Conservation (phyloP, 768 basidiomycete genomes). For the Tulasnella sp. region DNA sequence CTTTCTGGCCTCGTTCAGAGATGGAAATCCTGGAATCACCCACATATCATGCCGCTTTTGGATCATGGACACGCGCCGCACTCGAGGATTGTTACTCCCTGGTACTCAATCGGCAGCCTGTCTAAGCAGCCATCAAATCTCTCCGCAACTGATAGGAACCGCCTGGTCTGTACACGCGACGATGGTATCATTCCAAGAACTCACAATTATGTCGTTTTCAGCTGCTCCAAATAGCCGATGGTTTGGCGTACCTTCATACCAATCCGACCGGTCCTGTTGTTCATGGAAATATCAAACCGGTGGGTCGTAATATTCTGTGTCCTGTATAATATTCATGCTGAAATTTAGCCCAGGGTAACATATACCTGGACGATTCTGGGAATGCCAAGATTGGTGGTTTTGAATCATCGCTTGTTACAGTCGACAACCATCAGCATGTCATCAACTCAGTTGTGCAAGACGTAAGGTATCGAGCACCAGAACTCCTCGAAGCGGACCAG, state of each 20-base stretch:
- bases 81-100: slow-evolving; percentile 1
- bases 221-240: neutral
- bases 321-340: neutral
- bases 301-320: neutral
- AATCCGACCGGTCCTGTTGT: neutral
- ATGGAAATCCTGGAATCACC: slow-evolving; percentile 5
- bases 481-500: neutral
- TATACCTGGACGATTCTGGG: neutral
- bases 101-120: slow-evolving; percentile 3
- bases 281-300: slow-evolving; percentile 2
- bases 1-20: neutral
- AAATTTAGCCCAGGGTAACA: neutral
- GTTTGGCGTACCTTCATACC: slow-evolving; percentile 3
- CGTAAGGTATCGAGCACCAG: slow-evolving; percentile 3
- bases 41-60: slow-evolving; percentile 1
- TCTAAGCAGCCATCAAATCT: neutral
- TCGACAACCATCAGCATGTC: neutral
- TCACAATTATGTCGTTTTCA: neutral
- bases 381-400: neutral
- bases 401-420: neutral
- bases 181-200: neutral
- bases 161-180: neutral
- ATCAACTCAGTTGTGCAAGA: neutral
- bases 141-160: neutral
- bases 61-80: neutral